Percentiles rank a stretch among this genome's conserved stretches.
phyloP scores from a whole-genome alignment of 805 yeast species.

The Millerozyma acaciae region DNA sequence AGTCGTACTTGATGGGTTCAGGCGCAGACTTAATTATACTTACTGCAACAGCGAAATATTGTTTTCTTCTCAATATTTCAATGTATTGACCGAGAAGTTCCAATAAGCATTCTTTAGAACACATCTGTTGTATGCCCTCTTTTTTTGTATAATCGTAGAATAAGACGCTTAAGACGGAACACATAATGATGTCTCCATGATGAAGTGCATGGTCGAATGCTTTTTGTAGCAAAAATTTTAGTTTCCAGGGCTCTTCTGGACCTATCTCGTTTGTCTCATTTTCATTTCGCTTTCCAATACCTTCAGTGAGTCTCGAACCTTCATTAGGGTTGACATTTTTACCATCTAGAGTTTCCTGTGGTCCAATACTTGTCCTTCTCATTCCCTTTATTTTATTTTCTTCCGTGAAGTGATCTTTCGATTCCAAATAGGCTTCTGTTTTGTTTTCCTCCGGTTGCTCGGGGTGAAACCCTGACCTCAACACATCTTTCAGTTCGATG shows the following conservation, averaged over 20 bases:
- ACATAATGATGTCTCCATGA: constrained; percentile 64
- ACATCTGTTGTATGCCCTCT: constrained; percentile 13
- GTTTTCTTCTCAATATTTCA: constrained; percentile 46
- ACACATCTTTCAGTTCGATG: too few relatives aligned
- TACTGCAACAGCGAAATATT: constrained; percentile 56
- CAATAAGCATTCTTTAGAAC: constrained; percentile 32
- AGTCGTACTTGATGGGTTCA: constrained; percentile 20
- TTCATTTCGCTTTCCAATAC: too few relatives aligned
- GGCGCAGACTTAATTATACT: constrained; percentile 47
- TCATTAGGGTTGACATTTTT: too few relatives aligned
- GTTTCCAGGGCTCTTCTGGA: constrained; percentile 75
- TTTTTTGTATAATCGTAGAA: constrained; percentile 35
- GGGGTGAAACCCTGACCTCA: too few relatives aligned
- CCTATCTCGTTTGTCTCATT: too few relatives aligned
- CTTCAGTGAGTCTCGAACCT: too few relatives aligned
- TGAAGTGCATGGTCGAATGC: constrained; percentile 51
- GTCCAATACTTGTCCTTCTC: too few relatives aligned
- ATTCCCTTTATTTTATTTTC: too few relatives aligned
- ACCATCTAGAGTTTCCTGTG: too few relatives aligned
- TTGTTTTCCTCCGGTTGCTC: too few relatives aligned
- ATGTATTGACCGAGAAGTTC: constrained; percentile 58
- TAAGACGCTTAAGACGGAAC: constrained; percentile 53
- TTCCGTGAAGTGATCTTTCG: too few relatives aligned
- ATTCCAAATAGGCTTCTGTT: too few relatives aligned
- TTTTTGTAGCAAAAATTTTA: constrained; percentile 45